Evolutionary conservation across 2,329 filamentous ascomycete genomes (phyloP).

Genomic region (Colletotrichum aenigma): DNA sequence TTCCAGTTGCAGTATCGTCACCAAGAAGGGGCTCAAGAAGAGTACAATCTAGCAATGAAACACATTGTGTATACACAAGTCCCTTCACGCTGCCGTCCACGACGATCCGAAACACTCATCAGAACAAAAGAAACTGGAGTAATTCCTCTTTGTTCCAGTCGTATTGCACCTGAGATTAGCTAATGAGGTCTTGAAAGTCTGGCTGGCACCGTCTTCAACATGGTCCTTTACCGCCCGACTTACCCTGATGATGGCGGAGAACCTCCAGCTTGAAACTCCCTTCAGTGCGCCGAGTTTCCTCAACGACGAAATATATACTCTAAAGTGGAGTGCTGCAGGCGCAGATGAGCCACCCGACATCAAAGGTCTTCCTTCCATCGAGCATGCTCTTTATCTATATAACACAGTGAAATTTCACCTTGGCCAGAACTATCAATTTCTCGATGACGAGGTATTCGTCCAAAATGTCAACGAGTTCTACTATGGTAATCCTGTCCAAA

Average conservation of each 20-base stretch:
- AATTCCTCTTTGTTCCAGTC: constrained; percentile 9
- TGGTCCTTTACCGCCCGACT: constrained; percentile 38
- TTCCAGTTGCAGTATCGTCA: constrained; percentile 23
- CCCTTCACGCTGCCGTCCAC: constrained; percentile 32
- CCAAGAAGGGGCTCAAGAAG: neutral
- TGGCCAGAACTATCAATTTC: constrained; percentile 37
- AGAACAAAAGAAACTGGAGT: constrained; percentile 40
- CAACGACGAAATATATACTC: constrained; percentile 32
- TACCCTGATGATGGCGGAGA: constrained; percentile 33
- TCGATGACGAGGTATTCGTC: constrained; percentile 35
- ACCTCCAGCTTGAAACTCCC: constrained; percentile 27
- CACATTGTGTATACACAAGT: constrained; percentile 29
- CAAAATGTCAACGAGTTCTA: constrained; percentile 31
- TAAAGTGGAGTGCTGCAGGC: constrained; percentile 24
- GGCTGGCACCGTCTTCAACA: constrained; percentile 34
- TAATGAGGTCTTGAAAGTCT: constrained; percentile 23
- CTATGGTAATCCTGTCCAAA: constrained; percentile 18
- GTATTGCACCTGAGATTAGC: neutral
- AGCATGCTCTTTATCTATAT: constrained; percentile 35
- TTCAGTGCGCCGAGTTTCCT: constrained; percentile 24
- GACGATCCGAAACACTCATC: constrained; percentile 31
- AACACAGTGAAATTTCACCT: constrained; percentile 42
- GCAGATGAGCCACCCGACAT: constrained; percentile 31
- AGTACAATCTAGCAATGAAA: neutral
- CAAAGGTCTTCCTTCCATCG: constrained; percentile 35